Conservation (phyloP, 176 grass and related monocot genomes). For the Oryza glaberrima region DNA sequence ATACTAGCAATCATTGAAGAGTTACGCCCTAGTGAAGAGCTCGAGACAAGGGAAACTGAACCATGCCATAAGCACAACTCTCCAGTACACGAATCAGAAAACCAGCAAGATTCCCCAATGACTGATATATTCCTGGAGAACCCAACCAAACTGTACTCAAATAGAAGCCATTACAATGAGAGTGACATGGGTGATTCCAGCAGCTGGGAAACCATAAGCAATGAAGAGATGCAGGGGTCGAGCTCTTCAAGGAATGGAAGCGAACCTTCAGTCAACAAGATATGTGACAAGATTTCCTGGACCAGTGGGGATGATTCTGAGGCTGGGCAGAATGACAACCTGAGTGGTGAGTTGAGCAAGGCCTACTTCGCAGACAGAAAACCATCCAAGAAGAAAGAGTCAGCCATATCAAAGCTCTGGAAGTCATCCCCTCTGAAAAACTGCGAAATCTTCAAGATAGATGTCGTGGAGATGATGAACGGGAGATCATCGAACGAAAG, state of each 20-base stretch:
- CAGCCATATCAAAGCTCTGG: slow-evolving; percentile 71
- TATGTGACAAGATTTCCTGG: slow-evolving; percentile 52
- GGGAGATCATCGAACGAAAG: slow-evolving; percentile 28
- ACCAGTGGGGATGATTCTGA: slow-evolving; percentile 46
- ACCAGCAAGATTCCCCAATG: slow-evolving; percentile 44
- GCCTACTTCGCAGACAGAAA: slow-evolving; percentile 45
- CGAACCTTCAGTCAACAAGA: slow-evolving; percentile 64
- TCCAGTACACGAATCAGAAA: slow-evolving; percentile 48
- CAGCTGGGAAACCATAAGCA: slow-evolving; percentile 88
- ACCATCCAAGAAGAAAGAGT: slow-evolving; percentile 72
- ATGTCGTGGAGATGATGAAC: slow-evolving; percentile 31
- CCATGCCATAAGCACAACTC: slow-evolving; percentile 44
- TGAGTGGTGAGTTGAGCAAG: slow-evolving; percentile 35
- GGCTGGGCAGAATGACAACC: slow-evolving; percentile 8
- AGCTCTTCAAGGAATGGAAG: slow-evolving; percentile 66
- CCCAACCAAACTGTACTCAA: slow-evolving; percentile 49
- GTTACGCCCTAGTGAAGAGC: slow-evolving; percentile 39
- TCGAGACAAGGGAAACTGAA: slow-evolving; percentile 41
- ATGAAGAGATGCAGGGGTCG: slow-evolving; percentile 67
- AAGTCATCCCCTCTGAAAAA: slow-evolving; percentile 66
- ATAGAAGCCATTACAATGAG: slow-evolving; percentile 46
- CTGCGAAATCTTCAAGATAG: slow-evolving; percentile 38
- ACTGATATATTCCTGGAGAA: slow-evolving; percentile 66
- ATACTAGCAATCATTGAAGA: slow-evolving; percentile 85
- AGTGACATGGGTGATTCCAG: slow-evolving; percentile 64